These are phyloP conservation scores for Steccherinum ochraceum DNA, from an alignment of 768 basidiomycete genomes.

Conservation along the genomic window DNA sequence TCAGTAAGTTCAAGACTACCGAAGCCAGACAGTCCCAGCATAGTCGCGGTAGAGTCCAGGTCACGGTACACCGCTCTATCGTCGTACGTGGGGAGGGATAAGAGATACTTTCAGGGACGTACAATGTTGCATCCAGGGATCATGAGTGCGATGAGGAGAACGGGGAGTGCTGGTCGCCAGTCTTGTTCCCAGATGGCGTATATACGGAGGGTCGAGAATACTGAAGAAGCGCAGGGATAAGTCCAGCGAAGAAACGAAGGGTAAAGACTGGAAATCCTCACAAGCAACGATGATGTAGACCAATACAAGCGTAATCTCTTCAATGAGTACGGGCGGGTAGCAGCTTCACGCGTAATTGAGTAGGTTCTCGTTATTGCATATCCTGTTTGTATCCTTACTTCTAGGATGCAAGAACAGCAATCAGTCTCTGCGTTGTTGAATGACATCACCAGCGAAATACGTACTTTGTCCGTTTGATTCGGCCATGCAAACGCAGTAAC, in stretches of 20 bases:
- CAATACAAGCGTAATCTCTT: conserved; percentile 4
- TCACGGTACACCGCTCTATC: neutral
- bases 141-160: conserved; percentile 5
- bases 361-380: neutral
- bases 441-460: neutral
- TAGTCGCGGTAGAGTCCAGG: too few species aligned
- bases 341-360: neutral
- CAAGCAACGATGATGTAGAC: conserved; percentile 8
- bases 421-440: too few species aligned
- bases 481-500: neutral
- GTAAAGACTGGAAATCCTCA: neutral
- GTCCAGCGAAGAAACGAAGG: neutral
- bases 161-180: conserved; percentile 3
- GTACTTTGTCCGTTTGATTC: neutral
- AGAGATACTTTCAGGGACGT: too few species aligned
- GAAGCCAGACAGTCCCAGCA: too few species aligned
- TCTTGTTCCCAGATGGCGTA: conserved; percentile 10
- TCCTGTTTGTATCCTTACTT: neutral
- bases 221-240: too few species aligned
- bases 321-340: neutral
- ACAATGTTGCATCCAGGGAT: conserved; percentile 5
- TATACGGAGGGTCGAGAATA: conserved; percentile 7
- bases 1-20: too few species aligned
- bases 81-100: neutral
- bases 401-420: neutral